These are phyloP conservation scores for Colletotrichum chlorophyti DNA, from an alignment of 2,329 filamentous ascomycete genomes.

Conservation along the genomic window DNA sequence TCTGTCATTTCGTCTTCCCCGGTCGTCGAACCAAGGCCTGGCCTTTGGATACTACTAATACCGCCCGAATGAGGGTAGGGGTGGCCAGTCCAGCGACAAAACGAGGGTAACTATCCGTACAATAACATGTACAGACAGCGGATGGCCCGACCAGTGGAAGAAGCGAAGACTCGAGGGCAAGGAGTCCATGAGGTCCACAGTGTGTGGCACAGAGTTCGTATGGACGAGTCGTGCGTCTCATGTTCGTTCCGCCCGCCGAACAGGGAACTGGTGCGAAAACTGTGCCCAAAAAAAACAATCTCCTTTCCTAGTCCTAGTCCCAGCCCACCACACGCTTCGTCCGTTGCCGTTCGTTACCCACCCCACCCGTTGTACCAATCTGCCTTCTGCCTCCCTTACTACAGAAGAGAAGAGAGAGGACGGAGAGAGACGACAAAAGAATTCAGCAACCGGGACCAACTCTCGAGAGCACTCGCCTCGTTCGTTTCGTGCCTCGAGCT, in stretches of 20 bases:
- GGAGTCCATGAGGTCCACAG: not conserved
- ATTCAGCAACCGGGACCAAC: not conserved
- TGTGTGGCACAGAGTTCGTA: conserved; percentile 30
- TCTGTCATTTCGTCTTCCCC: conserved; percentile 16
- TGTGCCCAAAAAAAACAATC: conserved; percentile 30
- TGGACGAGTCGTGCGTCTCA: conserved; percentile 8
- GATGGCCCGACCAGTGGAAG: not conserved
- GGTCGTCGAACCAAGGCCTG: not conserved
- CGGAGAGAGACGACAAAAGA: not conserved
- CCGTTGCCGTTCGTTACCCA: not conserved
- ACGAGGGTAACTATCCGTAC: not conserved
- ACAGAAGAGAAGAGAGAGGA: conserved; percentile 2
- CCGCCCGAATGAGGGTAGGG: no score
- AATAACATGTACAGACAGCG: not conserved
- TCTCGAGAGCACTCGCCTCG: conserved; percentile 10
- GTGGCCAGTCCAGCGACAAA: not conserved
- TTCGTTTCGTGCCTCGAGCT: conserved; percentile 16
- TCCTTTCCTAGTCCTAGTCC: conserved; percentile 30
- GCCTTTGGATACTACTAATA: no score
- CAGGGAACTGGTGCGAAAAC: not conserved
- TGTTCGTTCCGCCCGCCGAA: conserved; percentile 22
- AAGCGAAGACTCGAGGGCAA: not conserved
- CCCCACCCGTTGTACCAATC: conserved; percentile 9
- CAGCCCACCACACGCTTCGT: not conserved
- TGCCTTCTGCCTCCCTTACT: conserved; percentile 7